Evolutionary conservation across 2,329 filamentous ascomycete genomes (phyloP).

Genomic region (Pyrenophora teres): DNA sequence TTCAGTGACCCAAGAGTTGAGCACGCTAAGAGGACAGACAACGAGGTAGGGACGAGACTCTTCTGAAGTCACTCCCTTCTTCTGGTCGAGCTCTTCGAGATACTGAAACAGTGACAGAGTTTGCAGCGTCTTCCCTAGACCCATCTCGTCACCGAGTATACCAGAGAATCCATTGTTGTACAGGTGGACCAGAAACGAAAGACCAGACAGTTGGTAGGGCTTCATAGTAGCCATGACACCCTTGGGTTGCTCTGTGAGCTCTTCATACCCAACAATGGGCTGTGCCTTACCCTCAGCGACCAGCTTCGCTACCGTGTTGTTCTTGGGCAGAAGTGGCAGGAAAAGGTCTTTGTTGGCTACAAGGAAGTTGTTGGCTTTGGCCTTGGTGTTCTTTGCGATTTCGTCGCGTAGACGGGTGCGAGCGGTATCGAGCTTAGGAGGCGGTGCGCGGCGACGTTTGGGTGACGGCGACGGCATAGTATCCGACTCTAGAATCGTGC

Average conservation of each 20-base stretch:
- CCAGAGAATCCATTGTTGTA: conserved; percentile 99
- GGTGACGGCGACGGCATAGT: conserved; percentile 24
- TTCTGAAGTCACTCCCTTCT: conserved; percentile 41
- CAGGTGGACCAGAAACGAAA: conserved; percentile 98
- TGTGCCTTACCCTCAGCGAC: conserved; percentile 21
- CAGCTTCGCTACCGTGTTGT: conserved; percentile 52
- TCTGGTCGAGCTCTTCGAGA: conserved; percentile 86
- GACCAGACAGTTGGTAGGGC: conserved; percentile 95
- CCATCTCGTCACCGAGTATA: conserved; percentile 98
- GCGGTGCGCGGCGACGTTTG: conserved; percentile 13
- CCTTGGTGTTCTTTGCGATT: conserved; percentile 50
- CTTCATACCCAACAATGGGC: conserved; percentile 47
- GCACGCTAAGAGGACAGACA: conserved; percentile 91
- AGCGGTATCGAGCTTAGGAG: conserved; percentile 44
- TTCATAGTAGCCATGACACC: conserved; percentile 68
- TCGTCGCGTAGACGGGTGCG: conserved; percentile 49
- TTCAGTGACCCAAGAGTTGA: conserved; percentile 97
- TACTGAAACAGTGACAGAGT: conserved; percentile 96
- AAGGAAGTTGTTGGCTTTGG: conserved; percentile 53
- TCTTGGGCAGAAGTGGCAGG: conserved; percentile 52
- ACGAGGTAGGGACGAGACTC: conserved; percentile 92
- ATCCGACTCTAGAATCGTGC: conserved; percentile 39
- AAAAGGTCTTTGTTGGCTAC: conserved; percentile 53
- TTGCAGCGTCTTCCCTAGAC: conserved; percentile 98
- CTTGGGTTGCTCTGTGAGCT: conserved; percentile 51